These are phyloP conservation scores for Aspergillus vadensis DNA, from an alignment of 2,329 filamentous ascomycete genomes.

Conservation along the genomic window DNA sequence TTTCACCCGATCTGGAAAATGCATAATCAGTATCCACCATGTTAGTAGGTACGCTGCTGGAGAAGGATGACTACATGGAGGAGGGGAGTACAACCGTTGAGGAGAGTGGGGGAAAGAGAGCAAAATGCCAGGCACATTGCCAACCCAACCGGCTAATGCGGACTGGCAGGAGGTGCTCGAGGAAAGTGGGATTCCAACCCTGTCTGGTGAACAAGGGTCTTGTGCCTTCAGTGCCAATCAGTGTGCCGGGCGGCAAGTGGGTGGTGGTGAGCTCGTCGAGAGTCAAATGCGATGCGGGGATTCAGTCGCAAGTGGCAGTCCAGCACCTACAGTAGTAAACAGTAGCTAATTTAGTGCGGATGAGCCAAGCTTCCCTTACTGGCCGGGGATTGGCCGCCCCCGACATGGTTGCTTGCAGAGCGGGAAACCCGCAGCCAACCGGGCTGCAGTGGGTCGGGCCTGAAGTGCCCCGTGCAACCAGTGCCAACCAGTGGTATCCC, in stretches of 20 bases:
- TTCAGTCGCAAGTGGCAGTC: slow-evolving; percentile 3
- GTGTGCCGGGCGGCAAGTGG: not conserved
- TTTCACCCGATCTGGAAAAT: slow-evolving; percentile 19
- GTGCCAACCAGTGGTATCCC: slow-evolving; percentile 12
- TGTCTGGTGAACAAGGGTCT: slow-evolving; percentile 10
- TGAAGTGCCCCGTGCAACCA: slow-evolving; percentile 7
- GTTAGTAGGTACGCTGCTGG: too few species aligned
- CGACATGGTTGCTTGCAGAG: slow-evolving; percentile 21
- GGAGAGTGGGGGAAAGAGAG: slow-evolving; percentile 4
- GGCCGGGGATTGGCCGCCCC: slow-evolving; percentile 19
- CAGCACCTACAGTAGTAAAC: slow-evolving; percentile 18
- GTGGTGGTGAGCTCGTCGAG: not conserved
- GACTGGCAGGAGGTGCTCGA: not conserved
- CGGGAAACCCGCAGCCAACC: slow-evolving; percentile 28
- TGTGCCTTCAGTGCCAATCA: slow-evolving; percentile 11
- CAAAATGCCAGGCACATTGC: slow-evolving; percentile 4
- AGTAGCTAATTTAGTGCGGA: slow-evolving; percentile 17
- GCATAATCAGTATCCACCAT: not conserved
- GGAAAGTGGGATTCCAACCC: not conserved
- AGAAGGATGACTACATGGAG: not conserved
- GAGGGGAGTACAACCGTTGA: slow-evolving; percentile 2
- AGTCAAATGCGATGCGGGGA: slow-evolving; percentile 12
- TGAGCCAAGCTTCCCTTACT: slow-evolving; percentile 28
- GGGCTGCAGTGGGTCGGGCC: slow-evolving; percentile 15
- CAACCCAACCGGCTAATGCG: slow-evolving; percentile 6